phyloP scores from a whole-genome alignment of 345 rosid species.

The Eucalyptus cloeziana region DNA sequence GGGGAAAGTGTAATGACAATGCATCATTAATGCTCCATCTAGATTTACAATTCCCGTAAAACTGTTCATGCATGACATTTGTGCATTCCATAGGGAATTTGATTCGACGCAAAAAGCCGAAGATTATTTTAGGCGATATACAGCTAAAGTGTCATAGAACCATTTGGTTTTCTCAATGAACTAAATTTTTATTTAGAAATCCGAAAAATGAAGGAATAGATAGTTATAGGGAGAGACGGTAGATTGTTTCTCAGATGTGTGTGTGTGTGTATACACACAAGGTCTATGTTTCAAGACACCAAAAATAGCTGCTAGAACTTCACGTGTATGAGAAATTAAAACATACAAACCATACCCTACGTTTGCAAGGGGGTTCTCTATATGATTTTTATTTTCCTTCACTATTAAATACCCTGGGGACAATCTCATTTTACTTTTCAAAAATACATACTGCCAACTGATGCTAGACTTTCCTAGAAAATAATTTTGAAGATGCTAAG shows the following conservation, averaged over 20 bases:
- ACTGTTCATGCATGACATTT: neutral
- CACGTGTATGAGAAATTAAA: neutral
- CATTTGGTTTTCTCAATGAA: neutral
- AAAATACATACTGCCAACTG: too few relatives aligned
- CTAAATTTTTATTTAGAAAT: neutral
- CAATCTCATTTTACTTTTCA: too few relatives aligned
- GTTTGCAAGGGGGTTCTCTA: too few relatives aligned
- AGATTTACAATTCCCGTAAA: neutral
- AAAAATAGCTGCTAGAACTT: neutral
- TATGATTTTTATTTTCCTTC: too few relatives aligned
- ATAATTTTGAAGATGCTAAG: too few relatives aligned
- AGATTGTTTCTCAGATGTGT: neutral
- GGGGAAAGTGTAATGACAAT: neutral
- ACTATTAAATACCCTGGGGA: too few relatives aligned
- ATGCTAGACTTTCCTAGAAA: too few relatives aligned
- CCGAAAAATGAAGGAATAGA: neutral
- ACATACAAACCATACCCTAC: too few relatives aligned
- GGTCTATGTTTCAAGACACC: rapidly evolving
- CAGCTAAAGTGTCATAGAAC: neutral
- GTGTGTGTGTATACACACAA: neutral
- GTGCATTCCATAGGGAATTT: too few relatives aligned
- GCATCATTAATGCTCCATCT: neutral
- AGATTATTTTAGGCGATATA: neutral
- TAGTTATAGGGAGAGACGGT: neutral
- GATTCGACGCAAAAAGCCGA: neutral